These are phyloP conservation scores for Rhodomyrtus psidioides DNA, from an alignment of 441 rosid genomes.

Conservation along the genomic window DNA sequence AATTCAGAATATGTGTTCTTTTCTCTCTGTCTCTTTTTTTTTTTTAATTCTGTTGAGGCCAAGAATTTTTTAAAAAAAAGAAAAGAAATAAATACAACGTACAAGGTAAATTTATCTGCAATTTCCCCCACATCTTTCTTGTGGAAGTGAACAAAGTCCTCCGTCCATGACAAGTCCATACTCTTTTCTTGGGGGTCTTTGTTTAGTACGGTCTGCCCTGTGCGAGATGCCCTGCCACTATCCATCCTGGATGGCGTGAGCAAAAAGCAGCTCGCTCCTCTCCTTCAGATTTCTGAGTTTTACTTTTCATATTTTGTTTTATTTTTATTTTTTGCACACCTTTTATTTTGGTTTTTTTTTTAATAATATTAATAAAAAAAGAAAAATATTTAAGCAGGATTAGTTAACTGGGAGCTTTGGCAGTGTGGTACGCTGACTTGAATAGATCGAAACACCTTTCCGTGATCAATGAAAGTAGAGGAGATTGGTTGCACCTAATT, in stretches of 20 bases:
- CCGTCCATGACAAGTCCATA: background rate
- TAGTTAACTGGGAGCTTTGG: constrained; percentile 4
- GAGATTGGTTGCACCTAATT: background rate
- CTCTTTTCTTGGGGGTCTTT: background rate
- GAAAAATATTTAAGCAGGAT: background rate
- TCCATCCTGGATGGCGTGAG: background rate
- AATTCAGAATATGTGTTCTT: background rate
- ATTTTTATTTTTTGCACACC: background rate
- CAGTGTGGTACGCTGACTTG: constrained; percentile 5
- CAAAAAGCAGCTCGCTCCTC: background rate
- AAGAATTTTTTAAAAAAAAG: no score
- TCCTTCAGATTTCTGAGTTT: background rate
- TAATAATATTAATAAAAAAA: no score
- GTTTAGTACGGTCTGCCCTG: background rate
- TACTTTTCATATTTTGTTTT: background rate
- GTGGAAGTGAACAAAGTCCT: background rate
- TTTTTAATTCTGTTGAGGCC: no score
- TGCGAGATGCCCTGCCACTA: background rate
- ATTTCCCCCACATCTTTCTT: background rate
- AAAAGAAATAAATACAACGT: background rate
- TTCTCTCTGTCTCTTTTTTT: no score
- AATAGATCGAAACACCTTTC: background rate
- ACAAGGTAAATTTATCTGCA: background rate
- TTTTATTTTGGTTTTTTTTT: background rate
- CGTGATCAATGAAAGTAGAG: background rate